These are phyloP conservation scores for Lasiodiplodia sp. DNA, from an alignment of 2,329 filamentous ascomycete genomes.

Conservation along the genomic window DNA sequence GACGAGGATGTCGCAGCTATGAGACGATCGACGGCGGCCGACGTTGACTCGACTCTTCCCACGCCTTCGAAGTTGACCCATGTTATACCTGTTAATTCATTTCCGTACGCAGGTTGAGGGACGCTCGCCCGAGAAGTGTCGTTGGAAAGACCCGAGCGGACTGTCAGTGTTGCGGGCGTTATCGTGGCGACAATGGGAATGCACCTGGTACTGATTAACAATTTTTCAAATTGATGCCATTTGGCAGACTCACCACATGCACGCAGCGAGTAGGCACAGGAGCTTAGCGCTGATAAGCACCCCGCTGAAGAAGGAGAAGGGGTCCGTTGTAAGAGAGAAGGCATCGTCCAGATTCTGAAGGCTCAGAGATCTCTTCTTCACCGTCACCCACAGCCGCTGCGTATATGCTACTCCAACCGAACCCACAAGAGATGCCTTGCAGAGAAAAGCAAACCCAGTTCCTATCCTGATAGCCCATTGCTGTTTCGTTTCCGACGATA, in stretches of 20 bases:
- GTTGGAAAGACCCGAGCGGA: neutral
- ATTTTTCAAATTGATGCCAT: neutral
- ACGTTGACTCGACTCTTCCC: neutral
- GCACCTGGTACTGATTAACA: neutral
- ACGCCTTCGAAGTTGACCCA: constrained; percentile 10
- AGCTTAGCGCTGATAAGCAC: neutral
- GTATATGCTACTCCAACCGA: constrained; percentile 11
- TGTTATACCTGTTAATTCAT: neutral
- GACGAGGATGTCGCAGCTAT: neutral
- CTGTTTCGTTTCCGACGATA: neutral
- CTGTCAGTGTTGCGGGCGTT: constrained; percentile 6
- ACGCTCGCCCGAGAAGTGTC: neutral
- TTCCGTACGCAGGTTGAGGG: neutral
- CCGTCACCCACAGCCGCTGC: constrained; percentile 8
- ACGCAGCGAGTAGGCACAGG: neutral
- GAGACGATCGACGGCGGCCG: constrained; percentile 3
- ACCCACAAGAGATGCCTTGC: neutral
- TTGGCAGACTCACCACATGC: neutral
- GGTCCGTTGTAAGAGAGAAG: constrained; percentile 8
- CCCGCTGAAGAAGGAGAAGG: constrained; percentile 11
- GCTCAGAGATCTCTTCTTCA: neutral
- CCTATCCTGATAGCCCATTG: constrained; percentile 16
- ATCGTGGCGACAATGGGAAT: constrained; percentile 13
- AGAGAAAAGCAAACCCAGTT: constrained; percentile 1
- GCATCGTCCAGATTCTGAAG: constrained; percentile 7